Evolutionary conservation across 805 yeast genomes (phyloP).

Genomic region (Saturnispora hagleri): DNA sequence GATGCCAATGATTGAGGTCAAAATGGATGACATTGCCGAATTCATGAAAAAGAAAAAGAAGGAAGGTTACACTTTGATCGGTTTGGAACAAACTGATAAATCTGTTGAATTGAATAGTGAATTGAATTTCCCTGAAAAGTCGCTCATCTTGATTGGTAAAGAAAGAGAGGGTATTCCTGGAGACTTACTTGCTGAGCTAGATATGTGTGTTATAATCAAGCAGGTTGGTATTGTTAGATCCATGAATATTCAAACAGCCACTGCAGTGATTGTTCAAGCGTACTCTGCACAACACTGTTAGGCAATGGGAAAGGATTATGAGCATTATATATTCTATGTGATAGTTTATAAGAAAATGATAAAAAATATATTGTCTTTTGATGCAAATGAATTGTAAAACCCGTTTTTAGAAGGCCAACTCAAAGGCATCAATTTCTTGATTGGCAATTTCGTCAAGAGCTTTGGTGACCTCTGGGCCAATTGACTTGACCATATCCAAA

Average conservation of each 20-base stretch:
- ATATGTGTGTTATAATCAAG: slow-evolving; percentile 81
- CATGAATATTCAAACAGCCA: slow-evolving; percentile 95
- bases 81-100: slow-evolving; percentile 87
- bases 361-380: not conserved
- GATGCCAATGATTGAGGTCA: slow-evolving; percentile 89
- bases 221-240: slow-evolving; percentile 89
- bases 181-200: slow-evolving; percentile 68
- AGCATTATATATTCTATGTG: not conserved
- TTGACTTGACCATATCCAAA: slow-evolving; percentile 45
- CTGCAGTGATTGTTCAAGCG: slow-evolving; percentile 90
- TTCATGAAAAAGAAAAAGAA: slow-evolving; percentile 52
- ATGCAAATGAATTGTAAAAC: not conserved
- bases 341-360: not conserved
- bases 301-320: not conserved
- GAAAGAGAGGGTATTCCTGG: slow-evolving; percentile 93
- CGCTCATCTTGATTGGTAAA: slow-evolving; percentile 70
- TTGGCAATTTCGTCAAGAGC: slow-evolving; percentile 46
- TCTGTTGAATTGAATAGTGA: slow-evolving; percentile 61
- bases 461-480: slow-evolving; percentile 53
- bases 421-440: slow-evolving; percentile 28
- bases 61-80: slow-evolving; percentile 81
- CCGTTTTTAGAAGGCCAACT: slow-evolving; percentile 16
- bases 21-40: slow-evolving; percentile 40
- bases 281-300: slow-evolving; percentile 63
- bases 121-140: slow-evolving; percentile 68